A percentile compares a stretch with the other conserved stretches of the same genome.
Conservation (phyloP, 768 basidiomycete species). For the Lactarius hatsudake region DNA sequence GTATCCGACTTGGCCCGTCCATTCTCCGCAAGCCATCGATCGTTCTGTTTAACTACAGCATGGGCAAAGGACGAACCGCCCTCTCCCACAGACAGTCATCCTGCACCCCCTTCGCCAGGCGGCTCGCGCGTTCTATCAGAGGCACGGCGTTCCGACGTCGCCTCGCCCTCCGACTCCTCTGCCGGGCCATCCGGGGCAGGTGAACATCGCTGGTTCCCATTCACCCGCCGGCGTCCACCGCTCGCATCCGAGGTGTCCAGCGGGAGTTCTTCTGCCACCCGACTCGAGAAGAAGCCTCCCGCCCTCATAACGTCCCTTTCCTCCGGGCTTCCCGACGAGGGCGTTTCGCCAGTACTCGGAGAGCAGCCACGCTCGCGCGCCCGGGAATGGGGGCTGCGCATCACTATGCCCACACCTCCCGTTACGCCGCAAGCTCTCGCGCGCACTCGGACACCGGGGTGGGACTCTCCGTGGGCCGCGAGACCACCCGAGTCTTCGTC, state of each 20-base stretch:
- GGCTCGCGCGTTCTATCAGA: constrained; percentile 37
- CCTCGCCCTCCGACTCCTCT: constrained; percentile 51
- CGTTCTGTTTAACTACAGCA: constrained; percentile 6
- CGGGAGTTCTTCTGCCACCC: background rate
- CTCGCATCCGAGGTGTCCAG: constrained; percentile 1
- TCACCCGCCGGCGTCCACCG: constrained; percentile 52
- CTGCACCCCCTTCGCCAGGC: constrained; percentile 32
- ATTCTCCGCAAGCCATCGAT: constrained; percentile 3
- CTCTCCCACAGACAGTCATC: constrained; percentile 37
- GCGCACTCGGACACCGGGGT: constrained; percentile 57
- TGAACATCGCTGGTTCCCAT: constrained; percentile 64
- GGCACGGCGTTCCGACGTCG: constrained; percentile 49
- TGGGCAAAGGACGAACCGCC: constrained; percentile 29
- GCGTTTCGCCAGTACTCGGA: constrained; percentile 17
- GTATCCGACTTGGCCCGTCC: background rate
- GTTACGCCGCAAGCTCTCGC: constrained; percentile 47
- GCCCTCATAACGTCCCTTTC: constrained; percentile 3
- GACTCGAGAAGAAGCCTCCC: constrained; percentile 9
- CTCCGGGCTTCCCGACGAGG: constrained; percentile 10
- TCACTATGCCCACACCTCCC: constrained; percentile 36
- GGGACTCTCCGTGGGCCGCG: constrained; percentile 68
- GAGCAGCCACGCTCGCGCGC: constrained; percentile 20
- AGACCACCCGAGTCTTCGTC: constrained; percentile 33
- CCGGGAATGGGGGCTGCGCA: constrained; percentile 28
- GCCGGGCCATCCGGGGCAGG: constrained; percentile 34